Conservation (phyloP, 1,284 basidiomycete genomes). For the Apiotrichum akiyoshidainum region DNA sequence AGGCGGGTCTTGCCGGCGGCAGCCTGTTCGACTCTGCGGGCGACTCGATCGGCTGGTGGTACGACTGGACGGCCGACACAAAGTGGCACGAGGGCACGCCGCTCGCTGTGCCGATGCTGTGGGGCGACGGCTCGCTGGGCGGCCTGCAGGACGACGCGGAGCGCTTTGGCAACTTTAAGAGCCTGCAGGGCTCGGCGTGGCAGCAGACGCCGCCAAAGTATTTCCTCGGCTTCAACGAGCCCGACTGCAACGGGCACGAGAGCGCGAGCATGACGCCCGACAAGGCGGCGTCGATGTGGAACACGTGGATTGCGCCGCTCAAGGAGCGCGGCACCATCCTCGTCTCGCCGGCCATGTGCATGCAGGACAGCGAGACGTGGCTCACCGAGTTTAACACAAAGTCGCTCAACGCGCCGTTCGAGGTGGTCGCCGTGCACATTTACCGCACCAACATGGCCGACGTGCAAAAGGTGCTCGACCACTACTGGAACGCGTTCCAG, state of each 20-base stretch:
- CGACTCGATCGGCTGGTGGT: conserved; percentile 46
- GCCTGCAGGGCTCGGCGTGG: not conserved
- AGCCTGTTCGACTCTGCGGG: conserved; percentile 28
- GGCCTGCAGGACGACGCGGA: conserved; percentile 17
- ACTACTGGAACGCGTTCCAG: conserved; percentile 47
- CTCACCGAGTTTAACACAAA: conserved; percentile 40
- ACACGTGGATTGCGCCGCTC: conserved; percentile 40
- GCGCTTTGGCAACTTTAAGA: conserved; percentile 37
- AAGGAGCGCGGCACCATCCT: conserved; percentile 35
- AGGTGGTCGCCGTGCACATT: conserved; percentile 48
- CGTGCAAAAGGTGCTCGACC: conserved; percentile 39
- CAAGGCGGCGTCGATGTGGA: conserved; percentile 39
- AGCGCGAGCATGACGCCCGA: conserved; percentile 16
- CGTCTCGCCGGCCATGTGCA: conserved; percentile 46
- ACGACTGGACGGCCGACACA: conserved; percentile 24
- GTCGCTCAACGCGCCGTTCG: conserved; percentile 27
- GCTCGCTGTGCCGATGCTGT: conserved; percentile 44
- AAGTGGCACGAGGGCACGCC: conserved; percentile 20
- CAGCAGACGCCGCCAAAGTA: conserved; percentile 22
- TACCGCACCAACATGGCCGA: conserved; percentile 49
- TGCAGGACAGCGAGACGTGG: not conserved
- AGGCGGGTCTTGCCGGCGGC: conserved; percentile 46
- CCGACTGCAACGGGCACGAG: conserved; percentile 41
- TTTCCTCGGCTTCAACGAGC: conserved; percentile 50
- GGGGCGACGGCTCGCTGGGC: conserved; percentile 38